Base-by-base conservation (phyloP, 2,329 filamentous ascomycete species). In the Xylariales sp. region DNA sequence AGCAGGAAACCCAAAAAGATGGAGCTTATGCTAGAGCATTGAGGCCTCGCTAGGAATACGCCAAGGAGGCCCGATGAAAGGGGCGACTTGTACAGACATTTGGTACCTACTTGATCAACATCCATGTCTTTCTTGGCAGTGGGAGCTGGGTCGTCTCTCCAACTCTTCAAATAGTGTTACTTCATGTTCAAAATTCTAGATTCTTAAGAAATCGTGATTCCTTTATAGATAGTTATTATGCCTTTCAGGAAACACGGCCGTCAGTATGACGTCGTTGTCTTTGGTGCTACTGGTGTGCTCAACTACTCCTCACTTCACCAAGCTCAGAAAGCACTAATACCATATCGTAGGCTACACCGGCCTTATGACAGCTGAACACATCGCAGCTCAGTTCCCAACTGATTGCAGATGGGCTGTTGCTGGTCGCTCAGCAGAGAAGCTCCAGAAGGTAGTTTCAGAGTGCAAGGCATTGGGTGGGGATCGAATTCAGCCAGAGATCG, bases 401-500 rank as follows among this genome's bases (percentile, higher is more conserved):
- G 42, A 57, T 43, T 37, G 53, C 18, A 56, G 46, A 43, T 61
- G 59, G 59, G 59, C 59, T 8, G 48, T 61, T 37, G 59, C 59
- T 33, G 59, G 59, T 16, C 56, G 59, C n/a, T 61, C 59, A 15
- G 45, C 43, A 19, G 51, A 55, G 34, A 61, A 95, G 62, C 74
- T 97, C 4, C 75, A 84, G 50, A 65, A 67, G 29, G 63, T 96
- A 9, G 78, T 81, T 6, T 69, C 80, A 39, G 79, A 86, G 41
- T 74, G 90, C 58, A 80, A 80, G 53, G 59, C 66, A 43, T 55
- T 85, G 44, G 86, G 86, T 57, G 70, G 81, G 2, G 82, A 94
- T 60, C 82, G 90, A 40, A 57, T 68, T 25, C 74, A 78, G 40
- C 88, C 89, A 73, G 74, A 53, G 21, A 71, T 82, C 38, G 78